These are phyloP conservation scores for Helichrysum umbraculigerum DNA, from an alignment of 129 eudicot genomes.

Conservation along the genomic window DNA sequence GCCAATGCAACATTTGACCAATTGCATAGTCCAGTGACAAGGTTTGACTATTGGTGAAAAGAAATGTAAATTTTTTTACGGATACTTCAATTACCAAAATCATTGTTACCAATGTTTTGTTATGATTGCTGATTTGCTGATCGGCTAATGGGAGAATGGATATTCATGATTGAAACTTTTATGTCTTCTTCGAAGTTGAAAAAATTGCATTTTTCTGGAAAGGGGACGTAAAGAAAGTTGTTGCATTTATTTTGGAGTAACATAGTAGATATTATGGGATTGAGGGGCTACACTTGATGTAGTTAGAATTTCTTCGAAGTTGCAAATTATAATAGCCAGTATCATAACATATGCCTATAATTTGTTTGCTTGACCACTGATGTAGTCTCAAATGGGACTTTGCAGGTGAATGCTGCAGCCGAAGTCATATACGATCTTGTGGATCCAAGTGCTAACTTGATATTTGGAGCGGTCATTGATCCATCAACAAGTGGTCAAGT, in stretches of 20 bases:
- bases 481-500: constrained; percentile 89
- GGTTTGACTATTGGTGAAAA: neutral
- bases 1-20: neutral
- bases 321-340: neutral
- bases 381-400: constrained; percentile 27
- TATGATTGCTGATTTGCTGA: neutral
- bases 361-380: neutral
- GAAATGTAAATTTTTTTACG: neutral
- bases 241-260: constrained; percentile 11
- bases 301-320: neutral
- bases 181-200: neutral
- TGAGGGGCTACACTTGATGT: neutral
- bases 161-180: neutral
- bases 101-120: neutral
- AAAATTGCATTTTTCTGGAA: neutral
- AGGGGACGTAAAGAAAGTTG: neutral
- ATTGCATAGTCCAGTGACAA: neutral
- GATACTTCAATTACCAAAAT: neutral
- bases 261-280: neutral
- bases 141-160: neutral
- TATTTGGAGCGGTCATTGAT: constrained; percentile 89
- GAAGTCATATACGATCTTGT: constrained; percentile 95
- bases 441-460: constrained; percentile 94
- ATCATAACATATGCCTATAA: neutral
- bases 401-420: constrained; percentile 95